Percentiles rank a stretch among this genome's conserved stretches.
These are phyloP conservation scores for Lichina pygmaea DNA, from an alignment of 495 filamentous ascomycete genomes.

Conservation along the genomic window DNA sequence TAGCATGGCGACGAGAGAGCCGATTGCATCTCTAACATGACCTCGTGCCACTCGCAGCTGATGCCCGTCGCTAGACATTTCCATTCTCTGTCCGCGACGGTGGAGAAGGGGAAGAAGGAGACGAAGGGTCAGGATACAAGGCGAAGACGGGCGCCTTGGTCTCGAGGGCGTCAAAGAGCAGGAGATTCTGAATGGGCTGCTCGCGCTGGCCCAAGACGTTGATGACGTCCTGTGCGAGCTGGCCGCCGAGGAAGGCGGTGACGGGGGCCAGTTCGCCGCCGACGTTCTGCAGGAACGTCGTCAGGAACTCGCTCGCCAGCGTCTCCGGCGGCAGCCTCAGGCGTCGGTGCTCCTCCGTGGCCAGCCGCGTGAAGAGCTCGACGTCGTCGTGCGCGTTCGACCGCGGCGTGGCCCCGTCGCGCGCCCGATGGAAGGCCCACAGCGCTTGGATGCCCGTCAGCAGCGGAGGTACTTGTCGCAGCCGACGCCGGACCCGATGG, in stretches of 20 bases:
- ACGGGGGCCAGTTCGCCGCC: constrained; percentile 64
- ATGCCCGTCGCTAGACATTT: too few relatives aligned
- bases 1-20: too few relatives aligned
- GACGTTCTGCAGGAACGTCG: constrained; percentile 57
- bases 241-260: constrained; percentile 68
- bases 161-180: constrained; percentile 69
- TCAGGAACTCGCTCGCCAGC: constrained; percentile 50
- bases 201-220: constrained; percentile 75
- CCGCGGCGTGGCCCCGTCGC: background rate
- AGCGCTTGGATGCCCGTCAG: constrained; percentile 22
- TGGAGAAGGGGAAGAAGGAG: constrained; percentile 12
- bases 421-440: constrained; percentile 8
- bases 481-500: constrained; percentile 31
- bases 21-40: too few relatives aligned
- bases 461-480: constrained; percentile 50
- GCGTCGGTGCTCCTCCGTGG: constrained; percentile 44
- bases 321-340: constrained; percentile 53
- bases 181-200: constrained; percentile 85
- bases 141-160: constrained; percentile 55
- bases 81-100: constrained; percentile 5
- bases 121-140: constrained; percentile 28
- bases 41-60: too few relatives aligned
- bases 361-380: constrained; percentile 35
- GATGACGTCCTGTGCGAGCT: constrained; percentile 87
- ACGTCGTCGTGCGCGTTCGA: constrained; percentile 5